Conservation (phyloP, 768 basidiomycete species). For the Suillus tomentosus region DNA sequence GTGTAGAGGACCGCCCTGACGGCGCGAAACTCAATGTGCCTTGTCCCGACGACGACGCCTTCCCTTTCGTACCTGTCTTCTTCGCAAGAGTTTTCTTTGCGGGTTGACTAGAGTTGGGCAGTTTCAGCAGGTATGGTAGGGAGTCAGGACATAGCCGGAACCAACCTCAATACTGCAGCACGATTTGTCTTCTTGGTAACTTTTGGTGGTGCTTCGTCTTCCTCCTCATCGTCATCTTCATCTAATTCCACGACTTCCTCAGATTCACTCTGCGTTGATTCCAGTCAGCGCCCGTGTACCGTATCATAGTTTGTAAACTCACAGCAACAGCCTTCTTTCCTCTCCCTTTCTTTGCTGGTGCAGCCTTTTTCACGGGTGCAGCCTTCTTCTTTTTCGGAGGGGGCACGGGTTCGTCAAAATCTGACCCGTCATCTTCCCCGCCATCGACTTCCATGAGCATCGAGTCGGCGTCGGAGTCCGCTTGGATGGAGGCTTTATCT, state of each 20-base stretch:
- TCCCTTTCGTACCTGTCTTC: slow-evolving; percentile 41
- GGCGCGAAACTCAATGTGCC: slow-evolving; percentile 66
- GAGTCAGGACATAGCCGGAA: slow-evolving; percentile 23
- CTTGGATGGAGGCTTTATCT: slow-evolving; percentile 45
- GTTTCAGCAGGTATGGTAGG: slow-evolving; percentile 15
- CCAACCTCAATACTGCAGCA: slow-evolving; percentile 65
- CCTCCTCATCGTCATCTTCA: slow-evolving; percentile 56
- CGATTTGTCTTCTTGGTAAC: slow-evolving; percentile 60
- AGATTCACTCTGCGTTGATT: slow-evolving; percentile 40
- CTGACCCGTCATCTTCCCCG: slow-evolving; percentile 52
- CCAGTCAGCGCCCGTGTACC: slow-evolving; percentile 10
- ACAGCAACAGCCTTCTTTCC: slow-evolving; percentile 54
- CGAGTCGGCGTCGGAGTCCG: slow-evolving; percentile 67
- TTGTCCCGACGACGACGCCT: slow-evolving; percentile 38
- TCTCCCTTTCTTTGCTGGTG: slow-evolving; percentile 45
- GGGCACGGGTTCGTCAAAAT: slow-evolving; percentile 42
- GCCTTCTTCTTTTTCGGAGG: slow-evolving; percentile 48
- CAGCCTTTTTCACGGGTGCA: slow-evolving; percentile 33
- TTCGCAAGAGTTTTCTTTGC: slow-evolving; percentile 58
- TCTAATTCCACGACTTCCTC: slow-evolving; percentile 58
- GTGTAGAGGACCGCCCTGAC: slow-evolving; percentile 52
- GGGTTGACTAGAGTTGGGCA: slow-evolving; percentile 31
- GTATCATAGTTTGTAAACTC: slow-evolving; percentile 12
- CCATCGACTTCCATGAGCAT: slow-evolving; percentile 77
- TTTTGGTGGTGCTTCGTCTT: slow-evolving; percentile 46